phyloP scores from a whole-genome alignment of 305 asterid species.

The Fraxinus albicans region DNA sequence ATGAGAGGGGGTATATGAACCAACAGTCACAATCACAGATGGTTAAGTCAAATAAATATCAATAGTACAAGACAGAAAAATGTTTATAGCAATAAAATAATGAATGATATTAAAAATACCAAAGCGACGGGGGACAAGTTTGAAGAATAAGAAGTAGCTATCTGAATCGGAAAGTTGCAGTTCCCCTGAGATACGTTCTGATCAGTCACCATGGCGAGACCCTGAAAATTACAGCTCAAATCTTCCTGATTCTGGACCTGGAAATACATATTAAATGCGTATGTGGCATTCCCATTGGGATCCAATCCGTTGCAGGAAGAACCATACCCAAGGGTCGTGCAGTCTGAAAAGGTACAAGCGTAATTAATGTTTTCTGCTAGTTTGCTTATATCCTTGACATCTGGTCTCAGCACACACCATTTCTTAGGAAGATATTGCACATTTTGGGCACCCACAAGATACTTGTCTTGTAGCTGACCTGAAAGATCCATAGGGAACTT shows the following conservation, averaged over 20 bases:
- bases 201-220: slow-evolving; percentile 65
- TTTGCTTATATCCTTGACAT: slow-evolving; percentile 57
- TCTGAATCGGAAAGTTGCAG: slow-evolving; percentile 86
- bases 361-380: slow-evolving; percentile 69
- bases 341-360: slow-evolving; percentile 81
- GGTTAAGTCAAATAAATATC: slow-evolving; percentile 20
- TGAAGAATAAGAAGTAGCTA: slow-evolving; percentile 43
- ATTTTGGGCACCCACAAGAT: slow-evolving; percentile 66
- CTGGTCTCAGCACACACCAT: slow-evolving; percentile 74
- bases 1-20: neutral
- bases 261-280: slow-evolving; percentile 82
- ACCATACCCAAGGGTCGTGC: slow-evolving; percentile 90
- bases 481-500: slow-evolving; percentile 86
- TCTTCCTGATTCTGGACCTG: slow-evolving; percentile 71
- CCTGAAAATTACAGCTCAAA: slow-evolving; percentile 68
- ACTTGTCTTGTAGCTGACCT: slow-evolving; percentile 61
- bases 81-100: slow-evolving; percentile 30
- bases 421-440: slow-evolving; percentile 63
- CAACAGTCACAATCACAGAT: neutral
- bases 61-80: slow-evolving; percentile 7
- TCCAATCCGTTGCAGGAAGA: slow-evolving; percentile 88
- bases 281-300: slow-evolving; percentile 77
- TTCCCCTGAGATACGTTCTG: slow-evolving; percentile 75
- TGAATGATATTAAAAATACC: slow-evolving; percentile 22
- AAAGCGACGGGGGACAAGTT: slow-evolving; percentile 22